A percentile compares a stretch with the other conserved stretches of the same genome.
Evolutionary conservation across 345 rosid genomes (phyloP).

Genomic region (Streptanthus diversifolius): DNA sequence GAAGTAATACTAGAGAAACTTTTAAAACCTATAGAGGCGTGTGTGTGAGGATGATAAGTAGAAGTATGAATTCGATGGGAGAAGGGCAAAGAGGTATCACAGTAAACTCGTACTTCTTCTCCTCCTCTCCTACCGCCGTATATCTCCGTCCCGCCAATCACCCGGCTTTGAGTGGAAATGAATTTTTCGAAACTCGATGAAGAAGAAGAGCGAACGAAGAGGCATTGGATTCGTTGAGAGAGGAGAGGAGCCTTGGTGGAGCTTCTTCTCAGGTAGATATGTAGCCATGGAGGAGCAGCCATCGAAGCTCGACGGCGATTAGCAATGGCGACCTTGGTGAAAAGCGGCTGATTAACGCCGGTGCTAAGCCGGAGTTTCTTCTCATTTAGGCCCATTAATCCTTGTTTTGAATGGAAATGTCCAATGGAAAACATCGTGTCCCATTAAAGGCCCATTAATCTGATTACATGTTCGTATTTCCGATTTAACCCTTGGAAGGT

Average conservation of each 20-base stretch:
- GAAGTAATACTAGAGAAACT: slow-evolving; percentile 36
- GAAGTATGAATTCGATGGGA: slow-evolving; percentile 51
- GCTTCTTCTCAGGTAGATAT: slow-evolving; percentile 23
- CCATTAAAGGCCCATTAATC: neutral
- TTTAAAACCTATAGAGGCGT: slow-evolving; percentile 19
- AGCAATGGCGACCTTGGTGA: slow-evolving; percentile 10
- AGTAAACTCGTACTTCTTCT: slow-evolving; percentile 40
- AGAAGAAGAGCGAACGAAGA: slow-evolving; percentile 4
- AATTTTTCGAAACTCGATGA: slow-evolving; percentile 36
- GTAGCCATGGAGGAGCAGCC: slow-evolving; percentile 36
- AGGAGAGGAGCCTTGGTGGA: neutral
- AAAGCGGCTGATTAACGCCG: slow-evolving; percentile 1
- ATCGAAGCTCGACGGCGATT: slow-evolving; percentile 17
- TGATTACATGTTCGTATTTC: neutral
- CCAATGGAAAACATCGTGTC: neutral
- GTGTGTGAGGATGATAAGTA: slow-evolving; percentile 41
- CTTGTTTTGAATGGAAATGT: neutral
- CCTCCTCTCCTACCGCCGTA: slow-evolving; percentile 28
- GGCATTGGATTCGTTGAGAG: neutral
- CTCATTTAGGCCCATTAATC: neutral
- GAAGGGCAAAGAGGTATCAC: slow-evolving; percentile 54
- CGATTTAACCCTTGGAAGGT: neutral
- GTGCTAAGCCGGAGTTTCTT: neutral
- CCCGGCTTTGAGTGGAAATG: slow-evolving; percentile 36
- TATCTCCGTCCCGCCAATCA: slow-evolving; percentile 18